Evolutionary conservation across 495 filamentous ascomycete species (phyloP).

Genomic region (Ascodesmis nigricans): DNA sequence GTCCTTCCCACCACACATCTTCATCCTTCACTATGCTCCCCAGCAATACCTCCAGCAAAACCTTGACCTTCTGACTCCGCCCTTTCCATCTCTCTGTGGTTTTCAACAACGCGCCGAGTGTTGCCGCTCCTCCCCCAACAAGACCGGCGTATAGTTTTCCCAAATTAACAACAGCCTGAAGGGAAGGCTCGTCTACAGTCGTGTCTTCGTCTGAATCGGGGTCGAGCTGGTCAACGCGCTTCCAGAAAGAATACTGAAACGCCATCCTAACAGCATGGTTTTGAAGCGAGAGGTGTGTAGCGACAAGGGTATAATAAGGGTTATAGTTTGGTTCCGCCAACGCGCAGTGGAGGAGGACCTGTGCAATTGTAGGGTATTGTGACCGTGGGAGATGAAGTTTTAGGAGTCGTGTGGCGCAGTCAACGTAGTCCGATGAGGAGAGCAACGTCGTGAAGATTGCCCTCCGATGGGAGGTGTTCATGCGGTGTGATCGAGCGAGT

Average conservation of each 20-base stretch:
- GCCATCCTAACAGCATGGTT: conserved; percentile 52
- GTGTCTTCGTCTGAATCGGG: no score
- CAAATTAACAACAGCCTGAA: no score
- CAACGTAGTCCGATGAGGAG: conserved; percentile 66
- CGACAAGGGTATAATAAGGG: conserved; percentile 77
- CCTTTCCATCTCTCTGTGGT: neutral
- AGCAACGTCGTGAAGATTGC: conserved; percentile 82
- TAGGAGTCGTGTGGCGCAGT: conserved; percentile 53
- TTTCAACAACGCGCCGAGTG: neutral
- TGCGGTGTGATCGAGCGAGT: conserved; percentile 61
- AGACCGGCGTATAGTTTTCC: neutral
- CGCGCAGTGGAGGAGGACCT: conserved; percentile 69
- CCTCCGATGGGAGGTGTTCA: conserved; percentile 86
- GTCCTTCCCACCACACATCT: no score
- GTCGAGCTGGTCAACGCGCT: no score
- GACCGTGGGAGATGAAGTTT: conserved; percentile 69
- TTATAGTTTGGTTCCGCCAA: conserved; percentile 71
- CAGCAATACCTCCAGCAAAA: no score
- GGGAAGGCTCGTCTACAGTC: no score
- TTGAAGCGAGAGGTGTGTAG: conserved; percentile 44
- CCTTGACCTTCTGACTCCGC: no score
- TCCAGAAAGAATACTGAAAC: conserved; percentile 73
- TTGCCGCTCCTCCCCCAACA: neutral
- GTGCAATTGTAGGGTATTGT: conserved; percentile 69
- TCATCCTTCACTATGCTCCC: no score